phyloP scores from a whole-genome alignment of 495 filamentous ascomycete genomes.

The Daldinia bambusicola region DNA sequence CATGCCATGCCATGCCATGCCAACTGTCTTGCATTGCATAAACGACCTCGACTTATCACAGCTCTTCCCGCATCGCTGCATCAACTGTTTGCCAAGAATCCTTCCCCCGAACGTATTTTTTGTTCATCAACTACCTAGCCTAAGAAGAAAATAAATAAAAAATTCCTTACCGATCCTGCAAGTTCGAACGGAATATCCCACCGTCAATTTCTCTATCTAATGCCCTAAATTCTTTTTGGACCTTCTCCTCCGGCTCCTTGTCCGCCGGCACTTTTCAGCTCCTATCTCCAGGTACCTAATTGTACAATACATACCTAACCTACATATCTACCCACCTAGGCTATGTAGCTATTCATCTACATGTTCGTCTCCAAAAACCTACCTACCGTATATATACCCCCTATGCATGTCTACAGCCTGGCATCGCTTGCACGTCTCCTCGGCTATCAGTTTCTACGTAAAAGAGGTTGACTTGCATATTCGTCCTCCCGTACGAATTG shows the following conservation, averaged over 20 bases:
- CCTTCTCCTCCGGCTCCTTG: constrained; percentile 2
- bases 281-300: too few species aligned
- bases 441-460: constrained; percentile 16
- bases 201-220: background rate
- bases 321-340: background rate
- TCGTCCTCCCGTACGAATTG: constrained; percentile 35
- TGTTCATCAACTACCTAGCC: background rate
- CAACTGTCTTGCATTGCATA: constrained; percentile 55
- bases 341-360: too few species aligned
- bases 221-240: background rate
- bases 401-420: constrained; percentile 6
- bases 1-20: constrained; percentile 40
- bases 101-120: constrained; percentile 16
- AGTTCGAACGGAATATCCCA: constrained; percentile 25
- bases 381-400: constrained; percentile 3
- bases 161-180: constrained; percentile 23
- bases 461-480: constrained; percentile 21
- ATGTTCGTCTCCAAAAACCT: too few species aligned
- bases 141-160: background rate
- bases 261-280: constrained; percentile 25
- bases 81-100: constrained; percentile 21
- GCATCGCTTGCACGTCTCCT: background rate
- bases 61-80: constrained; percentile 35
- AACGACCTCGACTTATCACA: constrained; percentile 44
- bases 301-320: background rate